Evolutionary conservation across 2,329 filamentous ascomycete genomes (phyloP), one percentile per base, ranked within the genome.

Genomic region (Colletotrichum paranaense): DNA sequence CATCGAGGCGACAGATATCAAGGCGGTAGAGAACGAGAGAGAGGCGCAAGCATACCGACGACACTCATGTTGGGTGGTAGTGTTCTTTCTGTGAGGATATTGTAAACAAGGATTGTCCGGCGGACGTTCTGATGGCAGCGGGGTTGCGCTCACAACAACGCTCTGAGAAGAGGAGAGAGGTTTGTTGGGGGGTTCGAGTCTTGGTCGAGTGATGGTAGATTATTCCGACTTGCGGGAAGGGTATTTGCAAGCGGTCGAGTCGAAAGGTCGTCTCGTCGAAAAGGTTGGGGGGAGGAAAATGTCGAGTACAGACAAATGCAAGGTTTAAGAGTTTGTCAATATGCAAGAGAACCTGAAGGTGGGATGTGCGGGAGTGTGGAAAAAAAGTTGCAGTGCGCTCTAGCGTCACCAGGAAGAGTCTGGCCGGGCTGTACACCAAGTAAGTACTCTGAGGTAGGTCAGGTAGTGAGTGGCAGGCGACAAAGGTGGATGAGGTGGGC

Each of bases 31-130:
- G 49, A 62, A 67, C 64, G 28, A 8, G 26, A 24, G 16, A 26
- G 22, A 16, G 22, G 67, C 59, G 62, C 68, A 24, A 65, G 83
- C 85, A 76, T 84, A 89, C 87, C 87, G 78, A 89, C 87, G 81
- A 89, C 87, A 83, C 85, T 87, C 87, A 89, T 89, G 84, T 76
- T 86, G 82, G 81, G 79, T 77, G 80, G 74, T 77, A 76, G 55
- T 66, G 60, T 53, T 71, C 56, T 57, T 73, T 58, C 71, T 73
- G 38, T 26, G 30, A 49, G 30, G 32, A 65, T 52, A 38, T 35
- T 71, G 71, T 73, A 66, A 73, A 66, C 71, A 73, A 73, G 67
- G 67, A 24, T 71, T 35, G 60, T 66, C 35, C 19, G 49, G 46
- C 67, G 60, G 62, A 58, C 32, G 42, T 46, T 58, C 19, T 62